These are phyloP conservation scores for Candida gigantensis DNA, from an alignment of 1,139 yeast species.

Conservation along the genomic window DNA sequence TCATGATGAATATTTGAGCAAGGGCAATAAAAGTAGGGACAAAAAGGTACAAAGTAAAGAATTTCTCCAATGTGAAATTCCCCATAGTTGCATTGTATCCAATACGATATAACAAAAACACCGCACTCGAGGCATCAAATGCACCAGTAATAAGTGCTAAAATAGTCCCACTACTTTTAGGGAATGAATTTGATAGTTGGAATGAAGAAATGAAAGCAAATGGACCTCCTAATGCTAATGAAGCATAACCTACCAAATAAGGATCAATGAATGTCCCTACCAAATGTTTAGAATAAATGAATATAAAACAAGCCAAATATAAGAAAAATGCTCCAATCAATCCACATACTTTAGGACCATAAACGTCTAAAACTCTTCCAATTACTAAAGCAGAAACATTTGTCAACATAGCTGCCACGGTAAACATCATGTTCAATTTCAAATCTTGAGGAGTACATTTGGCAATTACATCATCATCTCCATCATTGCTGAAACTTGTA, in stretches of 20 bases:
- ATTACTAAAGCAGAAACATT: slow-evolving; percentile 45
- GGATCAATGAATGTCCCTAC: slow-evolving; percentile 31
- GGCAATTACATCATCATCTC: slow-evolving; percentile 19
- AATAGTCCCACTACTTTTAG: slow-evolving; percentile 40
- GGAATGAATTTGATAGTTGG: slow-evolving; percentile 48
- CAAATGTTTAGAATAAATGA: slow-evolving; percentile 31
- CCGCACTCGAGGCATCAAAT: slow-evolving; percentile 49
- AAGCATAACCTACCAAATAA: slow-evolving; percentile 41
- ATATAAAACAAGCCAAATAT: slow-evolving; percentile 38
- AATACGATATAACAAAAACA: slow-evolving; percentile 40
- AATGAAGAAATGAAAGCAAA: slow-evolving; percentile 47
- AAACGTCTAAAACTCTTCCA: slow-evolving; percentile 42
- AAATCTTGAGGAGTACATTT: slow-evolving; percentile 45
- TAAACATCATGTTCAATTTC: slow-evolving; percentile 47
- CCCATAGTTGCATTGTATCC: slow-evolving; percentile 30
- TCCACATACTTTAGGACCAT: slow-evolving; percentile 48
- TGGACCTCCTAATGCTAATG: slow-evolving; percentile 50
- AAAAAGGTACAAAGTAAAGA: slow-evolving; percentile 37
- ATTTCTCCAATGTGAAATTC: slow-evolving; percentile 30
- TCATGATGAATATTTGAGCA: slow-evolving; percentile 45
- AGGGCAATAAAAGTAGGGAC: slow-evolving; percentile 44
- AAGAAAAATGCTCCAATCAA: slow-evolving; percentile 41
- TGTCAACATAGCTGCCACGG: slow-evolving; percentile 47
- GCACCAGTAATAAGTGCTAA: slow-evolving; percentile 50
- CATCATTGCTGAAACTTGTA: slow-evolving; percentile 6